Evolutionary conservation across 208 protist genomes (phyloP).

Genomic region (Tritrichomonas foetus): DNA sequence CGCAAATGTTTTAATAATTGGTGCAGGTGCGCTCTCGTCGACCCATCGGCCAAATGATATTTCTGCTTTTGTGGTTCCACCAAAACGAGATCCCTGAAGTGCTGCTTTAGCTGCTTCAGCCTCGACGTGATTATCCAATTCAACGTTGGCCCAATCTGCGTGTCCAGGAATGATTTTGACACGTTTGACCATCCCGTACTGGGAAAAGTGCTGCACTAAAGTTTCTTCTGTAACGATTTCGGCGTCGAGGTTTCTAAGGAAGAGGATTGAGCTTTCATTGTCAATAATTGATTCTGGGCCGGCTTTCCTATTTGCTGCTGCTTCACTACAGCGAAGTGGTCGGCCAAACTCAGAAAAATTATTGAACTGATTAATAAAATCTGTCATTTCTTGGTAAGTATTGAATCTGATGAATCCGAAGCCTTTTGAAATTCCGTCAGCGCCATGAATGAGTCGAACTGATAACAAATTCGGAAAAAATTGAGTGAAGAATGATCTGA

Average conservation of each 20-base stretch:
- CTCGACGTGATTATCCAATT: neutral
- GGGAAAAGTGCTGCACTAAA: neutral
- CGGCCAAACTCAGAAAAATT: neutral
- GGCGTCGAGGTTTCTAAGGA: neutral
- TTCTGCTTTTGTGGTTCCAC: neutral
- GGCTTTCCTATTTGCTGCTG: neutral
- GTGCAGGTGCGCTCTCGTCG: neutral
- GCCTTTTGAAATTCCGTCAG: neutral
- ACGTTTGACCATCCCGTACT: neutral
- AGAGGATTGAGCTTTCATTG: neutral
- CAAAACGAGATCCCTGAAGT: neutral
- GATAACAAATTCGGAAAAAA: neutral
- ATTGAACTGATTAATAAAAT: neutral
- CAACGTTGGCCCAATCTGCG: neutral
- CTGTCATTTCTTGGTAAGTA: neutral
- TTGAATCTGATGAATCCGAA: neutral
- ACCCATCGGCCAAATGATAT: neutral
- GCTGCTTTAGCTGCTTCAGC: neutral
- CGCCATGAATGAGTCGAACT: neutral
- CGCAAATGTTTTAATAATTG: neutral
- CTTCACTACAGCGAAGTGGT: neutral
- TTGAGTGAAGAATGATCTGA: neutral
- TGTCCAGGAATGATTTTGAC: neutral
- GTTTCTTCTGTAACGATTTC: conserved; percentile 6
- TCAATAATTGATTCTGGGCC: neutral